phyloP scores from a whole-genome alignment of 805 yeast species.

The Pichia heedii region DNA sequence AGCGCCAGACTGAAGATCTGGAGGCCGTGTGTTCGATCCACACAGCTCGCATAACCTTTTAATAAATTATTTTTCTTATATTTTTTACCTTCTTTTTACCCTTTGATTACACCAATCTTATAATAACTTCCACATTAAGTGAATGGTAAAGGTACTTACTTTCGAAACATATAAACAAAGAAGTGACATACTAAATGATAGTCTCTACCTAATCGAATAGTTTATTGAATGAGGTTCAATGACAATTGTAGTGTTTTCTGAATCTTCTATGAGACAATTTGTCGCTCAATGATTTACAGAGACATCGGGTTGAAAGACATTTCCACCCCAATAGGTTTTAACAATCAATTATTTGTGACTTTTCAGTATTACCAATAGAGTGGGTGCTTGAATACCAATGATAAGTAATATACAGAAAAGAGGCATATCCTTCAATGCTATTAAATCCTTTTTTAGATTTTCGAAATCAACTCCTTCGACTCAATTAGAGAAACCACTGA shows the following conservation, averaged over 20 bases:
- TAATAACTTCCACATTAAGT: no score
- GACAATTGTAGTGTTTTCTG: no score
- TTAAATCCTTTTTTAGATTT: slow-evolving; percentile 6
- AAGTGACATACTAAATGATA: no score
- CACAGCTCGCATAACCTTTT: slow-evolving; percentile 11
- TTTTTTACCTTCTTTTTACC: not conserved
- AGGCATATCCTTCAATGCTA: slow-evolving; percentile 3
- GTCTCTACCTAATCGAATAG: no score
- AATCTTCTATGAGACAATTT: no score
- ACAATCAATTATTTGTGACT: not conserved
- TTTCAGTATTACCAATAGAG: no score
- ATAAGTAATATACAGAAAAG: not conserved
- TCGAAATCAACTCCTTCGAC: slow-evolving; percentile 6
- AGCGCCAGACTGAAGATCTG: slow-evolving; percentile 19
- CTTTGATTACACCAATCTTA: no score
- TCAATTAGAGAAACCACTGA: slow-evolving; percentile 13
- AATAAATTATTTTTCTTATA: not conserved
- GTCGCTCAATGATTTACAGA: no score
- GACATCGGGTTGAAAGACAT: no score
- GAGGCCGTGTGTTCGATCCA: slow-evolving; percentile 19
- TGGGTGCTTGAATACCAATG: not conserved
- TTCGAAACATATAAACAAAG: no score
- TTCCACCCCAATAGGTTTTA: not conserved
- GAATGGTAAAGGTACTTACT: no score
- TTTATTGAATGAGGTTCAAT: no score